Evolutionary conservation across 2,329 filamentous ascomycete genomes (phyloP).

Genomic region (Pestalotiopsis sp.): DNA sequence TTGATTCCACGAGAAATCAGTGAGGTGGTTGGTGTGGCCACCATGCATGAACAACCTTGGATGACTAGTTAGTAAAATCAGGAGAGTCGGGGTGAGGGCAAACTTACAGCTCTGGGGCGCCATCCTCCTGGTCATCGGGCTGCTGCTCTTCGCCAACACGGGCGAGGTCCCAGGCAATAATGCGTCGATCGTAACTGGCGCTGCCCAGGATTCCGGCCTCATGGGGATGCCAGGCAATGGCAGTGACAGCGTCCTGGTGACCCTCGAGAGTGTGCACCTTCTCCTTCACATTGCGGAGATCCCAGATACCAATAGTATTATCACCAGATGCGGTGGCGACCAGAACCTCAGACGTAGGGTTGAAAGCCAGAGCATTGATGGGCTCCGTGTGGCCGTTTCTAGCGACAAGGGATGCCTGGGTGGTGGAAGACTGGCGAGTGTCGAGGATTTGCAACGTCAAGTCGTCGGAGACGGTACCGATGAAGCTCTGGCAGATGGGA

Average conservation of each 20-base stretch:
- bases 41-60: conserved; percentile 93
- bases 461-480: conserved; percentile 95
- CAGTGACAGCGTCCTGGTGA: conserved; percentile 88
- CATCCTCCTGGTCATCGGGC: conserved; percentile 92
- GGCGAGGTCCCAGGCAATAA: conserved; percentile 96
- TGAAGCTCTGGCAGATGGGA: conserved; percentile 79
- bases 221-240: conserved; percentile 90
- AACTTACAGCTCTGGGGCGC: conserved; percentile 87
- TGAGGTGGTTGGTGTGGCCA: conserved; percentile 94
- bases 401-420: conserved; percentile 69
- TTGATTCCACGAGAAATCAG: conserved; percentile 96
- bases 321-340: conserved; percentile 93
- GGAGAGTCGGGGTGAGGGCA: conserved; percentile 1
- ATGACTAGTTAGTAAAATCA: conserved; percentile 13
- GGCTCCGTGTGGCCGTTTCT: conserved; percentile 83
- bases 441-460: conserved; percentile 92
- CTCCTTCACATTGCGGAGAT: conserved; percentile 85
- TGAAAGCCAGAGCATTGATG: conserved; percentile 95
- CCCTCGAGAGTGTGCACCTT: conserved; percentile 90
- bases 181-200: conserved; percentile 87
- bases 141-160: conserved; percentile 92
- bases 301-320: conserved; percentile 94
- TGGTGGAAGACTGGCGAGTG: conserved; percentile 68
- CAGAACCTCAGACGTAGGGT: conserved; percentile 85
- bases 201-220: conserved; percentile 89